phyloP scores from a whole-genome alignment of 495 filamentous ascomycete species.

The Amniculicola lignicola region DNA sequence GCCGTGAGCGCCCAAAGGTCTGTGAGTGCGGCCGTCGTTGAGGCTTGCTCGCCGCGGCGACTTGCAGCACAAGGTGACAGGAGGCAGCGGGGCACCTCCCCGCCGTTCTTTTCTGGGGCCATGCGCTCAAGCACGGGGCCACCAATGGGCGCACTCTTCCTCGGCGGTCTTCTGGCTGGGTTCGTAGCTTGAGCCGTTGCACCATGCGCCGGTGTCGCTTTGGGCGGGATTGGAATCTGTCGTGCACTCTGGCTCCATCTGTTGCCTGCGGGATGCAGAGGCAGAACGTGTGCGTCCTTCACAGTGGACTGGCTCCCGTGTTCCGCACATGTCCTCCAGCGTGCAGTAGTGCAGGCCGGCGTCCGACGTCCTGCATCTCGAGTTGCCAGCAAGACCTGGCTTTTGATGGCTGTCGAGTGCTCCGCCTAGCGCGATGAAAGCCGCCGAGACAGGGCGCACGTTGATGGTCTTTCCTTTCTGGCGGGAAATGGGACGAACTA shows the following conservation, averaged over 20 bases:
- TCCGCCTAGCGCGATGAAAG: conserved; percentile 12
- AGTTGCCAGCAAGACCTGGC: conserved; percentile 17
- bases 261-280: conserved; percentile 1
- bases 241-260: neutral
- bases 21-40: neutral
- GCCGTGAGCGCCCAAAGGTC: conserved; percentile 1
- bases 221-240: neutral
- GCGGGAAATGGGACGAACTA: conserved; percentile 12
- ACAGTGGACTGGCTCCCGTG: conserved; percentile 7
- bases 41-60: neutral
- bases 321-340: conserved; percentile 24
- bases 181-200: neutral
- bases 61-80: conserved; percentile 11
- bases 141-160: neutral
- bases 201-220: conserved; percentile 23
- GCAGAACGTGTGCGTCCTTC: conserved; percentile 1
- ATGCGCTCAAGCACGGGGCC: neutral
- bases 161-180: no score
- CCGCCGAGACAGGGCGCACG: neutral
- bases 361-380: conserved; percentile 1
- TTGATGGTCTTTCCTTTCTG: conserved; percentile 17
- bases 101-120: no score
- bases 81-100: neutral
- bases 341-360: conserved; percentile 19
- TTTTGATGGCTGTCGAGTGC: neutral